Evolutionary conservation across 1,284 basidiomycete genomes (phyloP).

Genomic region (Agaricales sp.): DNA sequence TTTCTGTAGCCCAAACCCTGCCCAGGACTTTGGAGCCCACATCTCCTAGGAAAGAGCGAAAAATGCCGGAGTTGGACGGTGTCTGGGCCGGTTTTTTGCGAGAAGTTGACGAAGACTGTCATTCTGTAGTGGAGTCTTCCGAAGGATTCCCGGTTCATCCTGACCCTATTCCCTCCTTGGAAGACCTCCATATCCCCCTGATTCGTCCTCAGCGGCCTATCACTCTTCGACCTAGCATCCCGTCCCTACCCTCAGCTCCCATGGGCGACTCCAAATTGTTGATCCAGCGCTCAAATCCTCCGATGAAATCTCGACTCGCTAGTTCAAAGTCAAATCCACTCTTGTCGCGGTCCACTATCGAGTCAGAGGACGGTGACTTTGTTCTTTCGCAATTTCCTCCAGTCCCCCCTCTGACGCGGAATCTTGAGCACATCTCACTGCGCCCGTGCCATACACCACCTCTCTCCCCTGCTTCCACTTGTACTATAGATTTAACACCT

Average conservation of each 20-base stretch:
- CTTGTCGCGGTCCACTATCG: too few species aligned
- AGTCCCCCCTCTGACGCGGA: constrained; percentile 31
- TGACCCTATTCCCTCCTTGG: neutral
- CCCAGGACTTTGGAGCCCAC: too few species aligned
- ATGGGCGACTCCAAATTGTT: constrained; percentile 3
- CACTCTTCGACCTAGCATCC: neutral
- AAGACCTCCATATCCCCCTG: neutral
- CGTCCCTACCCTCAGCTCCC: constrained; percentile 1
- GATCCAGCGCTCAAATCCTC: too few species aligned
- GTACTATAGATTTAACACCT: constrained; percentile 29
- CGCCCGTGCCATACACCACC: too few species aligned
- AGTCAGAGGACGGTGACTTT: too few species aligned
- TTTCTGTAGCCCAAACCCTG: too few species aligned
- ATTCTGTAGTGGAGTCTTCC: neutral
- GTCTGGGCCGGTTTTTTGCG: constrained; percentile 9
- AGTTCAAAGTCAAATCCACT: too few species aligned
- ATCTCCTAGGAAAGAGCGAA: neutral
- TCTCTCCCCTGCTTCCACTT: constrained; percentile 21
- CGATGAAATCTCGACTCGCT: too few species aligned
- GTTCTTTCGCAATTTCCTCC: constrained; percentile 30
- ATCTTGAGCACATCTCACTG: too few species aligned
- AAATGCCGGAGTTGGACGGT: constrained; percentile 9
- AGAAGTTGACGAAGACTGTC: constrained; percentile 5
- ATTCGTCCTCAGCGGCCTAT: neutral
- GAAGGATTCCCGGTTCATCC: too few species aligned